Evolutionary conservation across 140 eudicot species (phyloP), one percentile per base, ranked within the genome.

Genomic region (Anethum foeniculum): DNA sequence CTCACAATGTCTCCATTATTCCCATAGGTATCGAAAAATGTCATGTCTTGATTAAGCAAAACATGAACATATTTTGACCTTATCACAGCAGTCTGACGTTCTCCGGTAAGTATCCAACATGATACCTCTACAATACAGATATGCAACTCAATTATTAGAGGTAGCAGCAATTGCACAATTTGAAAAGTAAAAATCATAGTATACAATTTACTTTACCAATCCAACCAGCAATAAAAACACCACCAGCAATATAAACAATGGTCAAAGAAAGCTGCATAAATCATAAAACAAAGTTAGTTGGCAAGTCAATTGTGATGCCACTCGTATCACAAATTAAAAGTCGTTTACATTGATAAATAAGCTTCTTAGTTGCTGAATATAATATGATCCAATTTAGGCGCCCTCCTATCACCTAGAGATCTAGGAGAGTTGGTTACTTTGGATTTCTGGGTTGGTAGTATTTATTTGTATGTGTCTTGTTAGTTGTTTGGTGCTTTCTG

Each of bases 51-150:
- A 82, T 92, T 92, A 71, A 95, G 95, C 80, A 95, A 81, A 62
- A 95, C 99, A 87, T 95, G 92, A 69, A 95, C 99, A 74, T 95
- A 95, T 77, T 79, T 95, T 79, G 99, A 95, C 88, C 99, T 89
- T 81, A 95, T 95, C 69, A 95, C 99, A 73, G 99, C 99, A 47
- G 99, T 95, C 86, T 92, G 99, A 82, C 99, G 83, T 88, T 95
- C 99, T 80, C 99, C 99, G 2, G 99, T 95, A 82, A 95, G 92
- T 78, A 95, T 92, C 99, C 99, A 95, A 84, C 99, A 92, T 34
- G 97, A 92, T 32, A 92, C 99, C 97, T 95, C 99, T 95, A 87
- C 78, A 78, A 80, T 38, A 78, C 76, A 79, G 80, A 82, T 75
- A 34, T 16, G 19, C 6, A 76, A 25, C 62, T 76, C 82, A 60